Percentiles rank a stretch among this genome's conserved stretches.
phyloP scores from a whole-genome alignment of 768 basidiomycete species.

The Hypsizygus marmoreus region DNA sequence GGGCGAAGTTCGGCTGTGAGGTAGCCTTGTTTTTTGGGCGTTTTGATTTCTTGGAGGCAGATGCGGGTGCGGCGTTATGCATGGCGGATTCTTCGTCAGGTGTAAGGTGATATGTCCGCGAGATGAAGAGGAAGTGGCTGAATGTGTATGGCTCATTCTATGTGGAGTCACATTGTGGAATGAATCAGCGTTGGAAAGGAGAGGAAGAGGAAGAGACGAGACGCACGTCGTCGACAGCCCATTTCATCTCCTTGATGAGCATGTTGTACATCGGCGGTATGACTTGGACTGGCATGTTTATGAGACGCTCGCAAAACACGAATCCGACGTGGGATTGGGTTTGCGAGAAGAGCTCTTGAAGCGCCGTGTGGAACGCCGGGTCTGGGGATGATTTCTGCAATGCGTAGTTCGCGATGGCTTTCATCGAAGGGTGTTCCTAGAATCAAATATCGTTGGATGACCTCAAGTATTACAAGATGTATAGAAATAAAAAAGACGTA shows the following conservation, averaged over 20 bases:
- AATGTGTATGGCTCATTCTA: slow-evolving; percentile 71
- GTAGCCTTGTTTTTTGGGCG: slow-evolving; percentile 25
- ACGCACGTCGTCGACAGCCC: slow-evolving; percentile 66
- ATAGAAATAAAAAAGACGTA: slow-evolving; percentile 36
- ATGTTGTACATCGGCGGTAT: slow-evolving; percentile 92
- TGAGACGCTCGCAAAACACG: slow-evolving; percentile 82
- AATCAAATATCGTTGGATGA: background rate
- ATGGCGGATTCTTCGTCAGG: slow-evolving; percentile 64
- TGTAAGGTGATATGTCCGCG: slow-evolving; percentile 76
- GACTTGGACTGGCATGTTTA: slow-evolving; percentile 96
- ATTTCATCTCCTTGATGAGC: slow-evolving; percentile 80
- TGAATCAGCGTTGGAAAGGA: background rate
- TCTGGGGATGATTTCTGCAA: slow-evolving; percentile 62
- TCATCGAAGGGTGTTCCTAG: slow-evolving; percentile 75
- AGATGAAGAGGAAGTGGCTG: slow-evolving; percentile 73
- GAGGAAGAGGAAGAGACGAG: slow-evolving; percentile 1
- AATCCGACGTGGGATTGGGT: slow-evolving; percentile 69
- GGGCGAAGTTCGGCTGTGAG: slow-evolving; percentile 17
- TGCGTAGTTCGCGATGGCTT: slow-evolving; percentile 69
- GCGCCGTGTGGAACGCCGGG: slow-evolving; percentile 49
- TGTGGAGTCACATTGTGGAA: background rate
- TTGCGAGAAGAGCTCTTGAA: slow-evolving; percentile 56
- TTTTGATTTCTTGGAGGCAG: slow-evolving; percentile 41
- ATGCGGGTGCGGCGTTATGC: slow-evolving; percentile 41
- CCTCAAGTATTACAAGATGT: background rate